Evolutionary conservation across 805 yeast species (phyloP).

Genomic region (Pichia nanzhaoensis): DNA sequence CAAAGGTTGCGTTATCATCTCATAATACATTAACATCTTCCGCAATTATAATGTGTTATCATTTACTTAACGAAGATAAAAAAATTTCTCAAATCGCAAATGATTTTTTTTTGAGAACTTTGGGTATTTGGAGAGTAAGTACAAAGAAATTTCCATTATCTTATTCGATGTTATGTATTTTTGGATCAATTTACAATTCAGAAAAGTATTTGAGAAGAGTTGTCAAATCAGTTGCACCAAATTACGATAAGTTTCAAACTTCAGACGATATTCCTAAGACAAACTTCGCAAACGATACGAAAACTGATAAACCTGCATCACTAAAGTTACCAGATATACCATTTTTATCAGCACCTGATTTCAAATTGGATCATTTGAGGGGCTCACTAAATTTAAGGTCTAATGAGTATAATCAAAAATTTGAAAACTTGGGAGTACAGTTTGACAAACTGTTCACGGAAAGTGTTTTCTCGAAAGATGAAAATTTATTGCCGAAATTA

Average conservation of each 20-base stretch:
- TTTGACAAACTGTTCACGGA: conserved; percentile 23
- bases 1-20: conserved; percentile 33
- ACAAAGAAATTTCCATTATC: conserved; percentile 51
- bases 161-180: conserved; percentile 45
- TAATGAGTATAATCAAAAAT: conserved; percentile 1
- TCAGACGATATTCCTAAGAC: too few relatives aligned
- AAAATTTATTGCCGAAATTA: conserved; percentile 16
- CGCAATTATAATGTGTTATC: conserved; percentile 63
- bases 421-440: conserved; percentile 16
- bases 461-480: conserved; percentile 21
- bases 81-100: conserved; percentile 21
- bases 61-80: conserved; percentile 33
- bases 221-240: conserved; percentile 12
- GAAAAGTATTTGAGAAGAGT: conserved; percentile 21
- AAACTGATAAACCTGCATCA: background rate
- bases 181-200: conserved; percentile 35
- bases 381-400: background rate
- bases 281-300: background rate
- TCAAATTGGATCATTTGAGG: conserved; percentile 5
- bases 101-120: conserved; percentile 18
- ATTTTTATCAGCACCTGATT: conserved; percentile 6
- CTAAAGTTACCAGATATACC: conserved; percentile 7
- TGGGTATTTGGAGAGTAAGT: conserved; percentile 31
- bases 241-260: background rate
- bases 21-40: conserved; percentile 47